Evolutionary conservation across 192 early-diverging fungal genomes (phyloP).

Genomic region (Coemansia sp.): DNA sequence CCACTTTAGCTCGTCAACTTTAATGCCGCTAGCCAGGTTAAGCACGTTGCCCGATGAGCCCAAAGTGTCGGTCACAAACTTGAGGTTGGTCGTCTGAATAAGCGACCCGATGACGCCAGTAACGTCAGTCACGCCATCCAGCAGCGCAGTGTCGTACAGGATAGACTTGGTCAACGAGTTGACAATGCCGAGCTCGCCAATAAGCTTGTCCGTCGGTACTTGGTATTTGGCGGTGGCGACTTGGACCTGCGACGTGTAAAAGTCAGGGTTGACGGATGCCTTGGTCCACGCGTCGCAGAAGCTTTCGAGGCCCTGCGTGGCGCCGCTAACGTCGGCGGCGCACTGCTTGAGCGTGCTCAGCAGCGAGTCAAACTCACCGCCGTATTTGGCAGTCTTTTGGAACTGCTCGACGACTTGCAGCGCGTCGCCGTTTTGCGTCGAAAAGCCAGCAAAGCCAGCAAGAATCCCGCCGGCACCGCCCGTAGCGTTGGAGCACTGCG

Average conservation of each 20-base stretch:
- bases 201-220: constrained; percentile 16
- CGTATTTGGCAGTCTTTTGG: constrained; percentile 9
- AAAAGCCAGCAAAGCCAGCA: constrained; percentile 16
- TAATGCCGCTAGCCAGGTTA: background rate
- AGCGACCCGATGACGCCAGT: constrained; percentile 23
- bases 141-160: constrained; percentile 50
- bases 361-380: constrained; percentile 26
- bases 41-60: constrained; percentile 10
- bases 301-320: constrained; percentile 30
- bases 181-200: constrained; percentile 19
- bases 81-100: constrained; percentile 7
- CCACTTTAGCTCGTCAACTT: constrained; percentile 24
- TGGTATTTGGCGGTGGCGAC: constrained; percentile 25
- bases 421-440: constrained; percentile 40
- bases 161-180: constrained; percentile 20
- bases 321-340: constrained; percentile 4
- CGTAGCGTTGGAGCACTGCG: background rate
- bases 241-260: constrained; percentile 34
- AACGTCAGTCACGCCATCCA: constrained; percentile 16
- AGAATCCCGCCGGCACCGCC: constrained; percentile 5
- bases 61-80: constrained; percentile 8
- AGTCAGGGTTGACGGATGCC: constrained; percentile 21
- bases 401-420: constrained; percentile 37
- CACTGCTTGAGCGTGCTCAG: constrained; percentile 8
- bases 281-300: constrained; percentile 49